Base-by-base conservation (phyloP, 805 yeast species). In the Candida coleopterorum region DNA sequence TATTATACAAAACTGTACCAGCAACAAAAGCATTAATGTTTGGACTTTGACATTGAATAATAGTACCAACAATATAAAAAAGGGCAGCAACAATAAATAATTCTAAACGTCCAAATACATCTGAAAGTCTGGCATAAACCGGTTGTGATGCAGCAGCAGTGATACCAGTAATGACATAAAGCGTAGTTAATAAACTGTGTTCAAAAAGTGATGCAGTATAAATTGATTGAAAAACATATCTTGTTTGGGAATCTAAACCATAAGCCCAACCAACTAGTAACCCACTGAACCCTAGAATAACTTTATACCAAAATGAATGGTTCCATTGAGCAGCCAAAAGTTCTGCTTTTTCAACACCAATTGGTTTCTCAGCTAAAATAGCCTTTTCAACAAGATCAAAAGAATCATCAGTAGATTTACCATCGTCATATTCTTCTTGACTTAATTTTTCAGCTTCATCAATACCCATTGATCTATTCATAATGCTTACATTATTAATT, bases 101-200 rank as follows among this genome's bases (percentile, higher is more conserved):
- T 47, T 73, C 76, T 22, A 75, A 46, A 52, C 88, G 74, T 11
- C 88, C 88, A 49, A 78, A 79, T n/a, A 71, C 64, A 53, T 81
- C 85, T 8, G 83, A 70, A 25, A 81, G 57, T 45, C 84, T 63
- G 9, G 87, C 86, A 43, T 68, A 77, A 4, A 75, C 66, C 3
- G 82, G 78, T 50, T 77, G 83, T 4, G 82, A 69, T 12, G 81
- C 85, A 18, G 85, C 84, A 32, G 76, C 82, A 34, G 77, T 70
- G 26, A 81, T 83, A 21, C 74, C 61, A 38, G 70, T 67, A 42
- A 80, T 68, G 20, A 77, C 81, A 42, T 72, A 68, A 40, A 81
- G 70, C 3, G 86, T 75, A 5, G 86, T 68, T 29, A 72, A 54
- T 38, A 77, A 60, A 6, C 85, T 72, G 50, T 80, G 84, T 10